Base-by-base conservation (phyloP, 805 yeast genomes). In the Groenewaldozyma tartarivorans region DNA sequence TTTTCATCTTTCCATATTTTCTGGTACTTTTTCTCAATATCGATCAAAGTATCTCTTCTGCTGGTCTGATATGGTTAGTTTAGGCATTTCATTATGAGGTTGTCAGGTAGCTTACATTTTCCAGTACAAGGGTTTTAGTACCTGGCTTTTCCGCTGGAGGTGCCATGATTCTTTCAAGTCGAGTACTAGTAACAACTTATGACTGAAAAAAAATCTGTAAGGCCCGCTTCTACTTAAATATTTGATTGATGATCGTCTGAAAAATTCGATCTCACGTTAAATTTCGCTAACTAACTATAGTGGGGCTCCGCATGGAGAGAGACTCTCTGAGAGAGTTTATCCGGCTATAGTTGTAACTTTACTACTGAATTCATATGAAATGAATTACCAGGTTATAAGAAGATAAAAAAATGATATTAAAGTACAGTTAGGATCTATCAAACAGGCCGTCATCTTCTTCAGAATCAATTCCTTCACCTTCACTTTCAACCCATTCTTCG, bases 11-110 rank as follows among this genome's bases (percentile, higher is more conserved):
- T 73, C 99, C 99, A 92, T 32, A 75, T 55, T 55, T 77, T 66
- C 66, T 88, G 96, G 64, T 85, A 88, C 62, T 80, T 81, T 64
- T 82, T 77, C 63, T 92, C 98, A 54, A 85, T 80, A 24, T 71
- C 94, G 49, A 86, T 81, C 54, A 92, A 75, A 41, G 90, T 78
- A 72, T 92, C 99, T 69, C 99, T 81, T 69, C 97, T 87, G 51
- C 84, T 75, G 41, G 99, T 92, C 46, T 50, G n/a, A n/a, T n/a
- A 39, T 18, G 37, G 3, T 15, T 9, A n/a, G 33, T 37, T 30
- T 31, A 20, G 4, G 26, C 11, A 18, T n/a, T 21, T n/a, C 32
- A 20, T 37, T 17, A 36, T n/a, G 9, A 17, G 3, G 37, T 18
- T n/a, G 16, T 16, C 16, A 15, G 22, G 13, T 17, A 5, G 42